These are phyloP conservation scores for Colletotrichum viniferum DNA, from an alignment of 2,329 filamentous ascomycete species.

Conservation along the genomic window DNA sequence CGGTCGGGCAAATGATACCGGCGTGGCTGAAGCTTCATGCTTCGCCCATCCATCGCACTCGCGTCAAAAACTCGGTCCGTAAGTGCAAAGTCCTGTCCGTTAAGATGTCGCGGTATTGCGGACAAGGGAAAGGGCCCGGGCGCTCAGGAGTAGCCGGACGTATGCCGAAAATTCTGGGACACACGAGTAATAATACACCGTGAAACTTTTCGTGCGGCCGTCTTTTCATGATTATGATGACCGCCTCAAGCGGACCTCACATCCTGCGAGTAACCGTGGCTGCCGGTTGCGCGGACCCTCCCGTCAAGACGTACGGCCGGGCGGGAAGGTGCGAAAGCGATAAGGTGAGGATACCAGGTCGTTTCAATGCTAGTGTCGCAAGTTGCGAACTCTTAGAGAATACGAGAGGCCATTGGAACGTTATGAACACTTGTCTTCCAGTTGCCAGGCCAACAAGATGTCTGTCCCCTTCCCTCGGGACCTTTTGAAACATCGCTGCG, in stretches of 20 bases:
- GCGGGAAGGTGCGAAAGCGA: neutral
- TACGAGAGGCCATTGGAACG: neutral
- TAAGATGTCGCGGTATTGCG: neutral
- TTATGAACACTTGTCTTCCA: neutral
- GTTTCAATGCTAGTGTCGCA: neutral
- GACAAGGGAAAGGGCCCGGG: neutral
- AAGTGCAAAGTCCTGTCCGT: neutral
- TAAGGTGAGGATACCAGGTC: too few species aligned
- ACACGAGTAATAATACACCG: neutral
- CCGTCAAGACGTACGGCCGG: neutral
- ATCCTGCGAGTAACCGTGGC: neutral
- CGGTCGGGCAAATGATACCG: neutral
- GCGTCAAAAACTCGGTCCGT: neutral
- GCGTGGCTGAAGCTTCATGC: neutral
- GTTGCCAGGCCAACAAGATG: neutral
- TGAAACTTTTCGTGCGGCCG: neutral
- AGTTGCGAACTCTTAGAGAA: neutral
- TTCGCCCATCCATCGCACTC: neutral
- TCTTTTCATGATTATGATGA: neutral
- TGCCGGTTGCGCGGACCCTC: neutral
- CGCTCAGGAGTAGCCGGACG: neutral
- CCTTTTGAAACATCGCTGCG: neutral
- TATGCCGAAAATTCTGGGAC: neutral
- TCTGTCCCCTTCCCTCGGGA: neutral
- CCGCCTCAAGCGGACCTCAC: neutral